Evolutionary conservation across 768 basidiomycete species (phyloP).

Genomic region (Daedalea quercina): DNA sequence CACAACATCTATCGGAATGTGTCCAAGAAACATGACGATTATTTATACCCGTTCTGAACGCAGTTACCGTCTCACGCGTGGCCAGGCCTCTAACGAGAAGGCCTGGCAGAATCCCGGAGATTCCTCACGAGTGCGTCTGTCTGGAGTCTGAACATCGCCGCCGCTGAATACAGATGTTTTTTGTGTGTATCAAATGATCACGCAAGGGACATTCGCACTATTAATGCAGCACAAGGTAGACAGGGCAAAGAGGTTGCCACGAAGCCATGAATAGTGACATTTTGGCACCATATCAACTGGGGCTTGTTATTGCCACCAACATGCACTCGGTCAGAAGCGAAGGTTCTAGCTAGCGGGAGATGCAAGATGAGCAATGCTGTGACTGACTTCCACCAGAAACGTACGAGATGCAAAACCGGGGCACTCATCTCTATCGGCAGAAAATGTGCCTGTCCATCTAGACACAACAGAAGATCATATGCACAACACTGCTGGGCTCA

Average conservation of each 20-base stretch:
- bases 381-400: too few relatives aligned
- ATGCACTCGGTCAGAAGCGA: neutral
- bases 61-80: neutral
- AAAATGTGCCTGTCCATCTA: too few relatives aligned
- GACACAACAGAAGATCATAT: too few relatives aligned
- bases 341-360: neutral
- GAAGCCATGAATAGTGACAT: too few relatives aligned
- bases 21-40: neutral
- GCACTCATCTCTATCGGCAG: too few relatives aligned
- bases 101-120: neutral
- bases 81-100: neutral
- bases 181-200: neutral
- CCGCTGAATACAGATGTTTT: neutral
- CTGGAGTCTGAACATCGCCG: neutral
- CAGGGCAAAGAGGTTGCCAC: neutral
- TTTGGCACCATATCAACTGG: too few relatives aligned
- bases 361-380: too few relatives aligned
- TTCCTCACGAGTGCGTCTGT: neutral
- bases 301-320: neutral
- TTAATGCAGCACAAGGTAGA: neutral
- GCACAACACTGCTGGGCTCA: neutral
- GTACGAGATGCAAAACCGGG: too few relatives aligned
- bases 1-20: too few relatives aligned
- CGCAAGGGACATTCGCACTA: neutral
- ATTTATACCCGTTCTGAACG: neutral